These are phyloP conservation scores for Aspergillus hortae DNA, from an alignment of 2,329 filamentous ascomycete species.

Conservation along the genomic window DNA sequence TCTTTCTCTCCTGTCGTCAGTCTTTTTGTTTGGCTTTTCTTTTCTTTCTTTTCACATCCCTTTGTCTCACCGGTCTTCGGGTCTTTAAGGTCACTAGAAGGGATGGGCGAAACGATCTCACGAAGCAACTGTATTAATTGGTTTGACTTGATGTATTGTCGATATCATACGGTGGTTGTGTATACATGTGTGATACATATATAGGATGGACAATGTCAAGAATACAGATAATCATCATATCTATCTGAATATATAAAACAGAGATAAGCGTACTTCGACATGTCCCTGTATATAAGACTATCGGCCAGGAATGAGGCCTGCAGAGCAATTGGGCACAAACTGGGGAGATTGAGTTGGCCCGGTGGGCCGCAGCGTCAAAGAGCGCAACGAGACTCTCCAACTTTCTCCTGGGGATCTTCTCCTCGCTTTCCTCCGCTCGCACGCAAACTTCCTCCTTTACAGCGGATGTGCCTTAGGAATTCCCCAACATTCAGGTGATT, in stretches of 20 bases:
- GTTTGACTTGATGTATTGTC: neutral
- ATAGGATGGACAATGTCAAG: neutral
- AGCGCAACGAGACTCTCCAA: too few species aligned
- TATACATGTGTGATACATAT: neutral
- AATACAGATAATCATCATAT: neutral
- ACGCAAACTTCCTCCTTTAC: too few species aligned
- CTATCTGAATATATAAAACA: too few species aligned
- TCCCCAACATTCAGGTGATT: too few species aligned
- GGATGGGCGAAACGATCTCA: constrained; percentile 7
- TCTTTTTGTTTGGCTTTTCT: constrained; percentile 1
- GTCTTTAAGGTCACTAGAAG: neutral
- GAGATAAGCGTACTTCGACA: too few species aligned
- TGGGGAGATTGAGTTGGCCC: neutral
- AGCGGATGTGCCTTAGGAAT: too few species aligned
- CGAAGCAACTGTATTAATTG: constrained; percentile 3
- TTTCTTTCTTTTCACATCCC: constrained; percentile 1
- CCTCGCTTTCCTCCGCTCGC: too few species aligned
- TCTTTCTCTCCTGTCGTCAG: neutral
- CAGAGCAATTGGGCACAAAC: neutral
- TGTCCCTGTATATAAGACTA: neutral
- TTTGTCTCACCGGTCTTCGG: neutral
- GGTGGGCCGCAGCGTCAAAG: neutral
- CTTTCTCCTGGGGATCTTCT: too few species aligned
- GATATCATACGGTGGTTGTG: neutral
- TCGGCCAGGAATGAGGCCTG: neutral